Conservation (phyloP, 129 eudicot species). For the Flaveria linearis region DNA sequence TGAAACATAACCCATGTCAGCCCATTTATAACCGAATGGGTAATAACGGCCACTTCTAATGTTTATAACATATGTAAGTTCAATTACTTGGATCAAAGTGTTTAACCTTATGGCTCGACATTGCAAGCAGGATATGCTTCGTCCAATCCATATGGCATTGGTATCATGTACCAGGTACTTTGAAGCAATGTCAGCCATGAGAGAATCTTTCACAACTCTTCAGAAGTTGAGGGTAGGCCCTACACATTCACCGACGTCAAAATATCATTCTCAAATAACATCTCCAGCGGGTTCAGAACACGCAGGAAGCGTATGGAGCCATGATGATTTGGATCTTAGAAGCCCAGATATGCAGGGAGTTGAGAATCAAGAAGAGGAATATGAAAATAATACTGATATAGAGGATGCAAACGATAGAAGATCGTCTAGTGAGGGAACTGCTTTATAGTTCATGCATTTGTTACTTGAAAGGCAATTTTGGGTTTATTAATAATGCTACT, state of each 20-base stretch:
- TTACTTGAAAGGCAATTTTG: constrained; percentile 1
- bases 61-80: neutral
- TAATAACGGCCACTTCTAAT: neutral
- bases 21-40: neutral
- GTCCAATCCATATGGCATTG: constrained; percentile 82
- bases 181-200: constrained; percentile 93
- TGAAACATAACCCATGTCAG: neutral
- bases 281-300: constrained; percentile 34
- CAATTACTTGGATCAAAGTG: neutral
- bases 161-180: constrained; percentile 88
- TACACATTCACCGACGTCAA: constrained; percentile 34
- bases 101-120: neutral
- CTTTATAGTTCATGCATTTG: neutral
- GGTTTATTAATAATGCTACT: constrained; percentile 3
- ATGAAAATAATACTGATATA: constrained; percentile 29
- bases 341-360: constrained; percentile 27
- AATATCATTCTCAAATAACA: constrained; percentile 39
- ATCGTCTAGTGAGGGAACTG: constrained; percentile 36
- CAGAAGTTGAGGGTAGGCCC: constrained; percentile 63
- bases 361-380: constrained; percentile 37
- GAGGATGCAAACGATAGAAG: constrained; percentile 38
- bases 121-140: constrained; percentile 78
- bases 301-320: constrained; percentile 48
- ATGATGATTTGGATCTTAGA: constrained; percentile 49
- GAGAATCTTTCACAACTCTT: constrained; percentile 86